Evolutionary conservation across 148 eudicot species (phyloP).

Genomic region (Fagopyrum esculentum): DNA sequence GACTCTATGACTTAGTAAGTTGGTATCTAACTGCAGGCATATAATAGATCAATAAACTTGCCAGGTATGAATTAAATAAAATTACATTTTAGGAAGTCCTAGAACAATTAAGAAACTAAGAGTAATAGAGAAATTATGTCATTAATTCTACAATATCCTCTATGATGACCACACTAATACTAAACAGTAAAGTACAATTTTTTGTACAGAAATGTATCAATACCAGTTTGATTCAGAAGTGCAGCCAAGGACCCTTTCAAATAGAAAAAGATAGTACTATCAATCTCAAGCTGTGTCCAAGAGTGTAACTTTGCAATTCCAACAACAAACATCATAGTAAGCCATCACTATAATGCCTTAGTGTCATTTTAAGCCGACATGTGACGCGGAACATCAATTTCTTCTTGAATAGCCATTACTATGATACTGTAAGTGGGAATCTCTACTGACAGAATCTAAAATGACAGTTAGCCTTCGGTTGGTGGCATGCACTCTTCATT

Average conservation of each 20-base stretch:
- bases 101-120: not conserved
- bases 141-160: not conserved
- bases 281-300: not conserved
- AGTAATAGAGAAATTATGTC: not conserved
- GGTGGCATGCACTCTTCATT: not conserved
- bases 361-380: not conserved
- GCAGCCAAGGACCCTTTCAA: not conserved
- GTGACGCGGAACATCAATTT: not conserved
- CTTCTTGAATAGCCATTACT: not conserved
- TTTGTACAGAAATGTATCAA: not conserved
- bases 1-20: not conserved
- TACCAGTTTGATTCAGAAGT: not conserved
- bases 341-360: not conserved
- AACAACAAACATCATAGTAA: not conserved
- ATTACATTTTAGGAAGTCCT: not conserved
- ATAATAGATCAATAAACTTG: not conserved
- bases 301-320: not conserved
- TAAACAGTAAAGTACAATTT: not conserved
- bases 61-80: not conserved
- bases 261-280: not conserved
- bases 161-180: not conserved
- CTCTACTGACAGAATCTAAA: not conserved
- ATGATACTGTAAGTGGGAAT: not conserved
- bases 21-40: not conserved
- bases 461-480: not conserved